A percentile compares a stretch with the other conserved stretches of the same genome.
These are phyloP conservation scores for Silene uniflora DNA, from an alignment of 148 eudicot genomes.

Conservation along the genomic window DNA sequence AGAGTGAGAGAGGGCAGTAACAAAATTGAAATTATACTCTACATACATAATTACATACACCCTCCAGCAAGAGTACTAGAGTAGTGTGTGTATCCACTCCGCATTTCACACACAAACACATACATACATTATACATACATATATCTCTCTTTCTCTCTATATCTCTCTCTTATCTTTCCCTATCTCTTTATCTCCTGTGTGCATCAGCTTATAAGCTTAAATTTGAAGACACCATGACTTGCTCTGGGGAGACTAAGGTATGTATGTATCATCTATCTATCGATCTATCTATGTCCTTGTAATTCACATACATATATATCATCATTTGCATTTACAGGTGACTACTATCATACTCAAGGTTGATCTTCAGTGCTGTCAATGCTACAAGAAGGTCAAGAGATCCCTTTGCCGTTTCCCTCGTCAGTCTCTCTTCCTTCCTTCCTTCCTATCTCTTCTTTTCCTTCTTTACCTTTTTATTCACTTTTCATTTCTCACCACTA, in stretches of 20 bases:
- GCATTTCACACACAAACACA: not conserved
- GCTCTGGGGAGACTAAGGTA: conserved; percentile 22
- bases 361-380: conserved; percentile 63
- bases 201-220: too few relatives aligned
- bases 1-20: not conserved
- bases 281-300: too few relatives aligned
- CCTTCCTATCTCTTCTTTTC: too few relatives aligned
- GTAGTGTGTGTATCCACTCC: not conserved
- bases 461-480: not conserved
- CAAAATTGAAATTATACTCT: too few relatives aligned
- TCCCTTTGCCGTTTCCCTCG: conserved; percentile 69
- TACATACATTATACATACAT: too few relatives aligned
- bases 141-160: not conserved
- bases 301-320: too few relatives aligned
- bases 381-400: conserved; percentile 73
- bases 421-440: conserved; percentile 26
- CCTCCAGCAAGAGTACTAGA: not conserved
- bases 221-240: conserved; percentile 17
- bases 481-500: not conserved
- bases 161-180: not conserved
- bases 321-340: conserved; percentile 30
- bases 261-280: too few relatives aligned
- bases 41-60: too few relatives aligned
- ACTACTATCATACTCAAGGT: conserved; percentile 63
- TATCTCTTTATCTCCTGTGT: not conserved